Evolutionary conservation across 805 yeast genomes (phyloP).

Genomic region (Ogataea thermomethanolica): DNA sequence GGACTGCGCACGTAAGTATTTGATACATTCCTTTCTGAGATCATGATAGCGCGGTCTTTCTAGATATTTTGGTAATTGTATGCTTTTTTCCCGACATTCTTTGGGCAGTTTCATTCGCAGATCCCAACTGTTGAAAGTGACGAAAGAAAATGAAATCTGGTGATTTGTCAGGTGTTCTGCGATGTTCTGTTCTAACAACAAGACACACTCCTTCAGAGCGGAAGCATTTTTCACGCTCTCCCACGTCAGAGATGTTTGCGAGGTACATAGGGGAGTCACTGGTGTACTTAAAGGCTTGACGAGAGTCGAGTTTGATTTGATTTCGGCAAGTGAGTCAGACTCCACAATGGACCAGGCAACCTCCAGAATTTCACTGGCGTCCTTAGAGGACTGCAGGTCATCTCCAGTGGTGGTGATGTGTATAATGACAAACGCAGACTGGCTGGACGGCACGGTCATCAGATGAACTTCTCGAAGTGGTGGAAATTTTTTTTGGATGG

Average conservation of each 20-base stretch:
- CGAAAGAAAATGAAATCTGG: slow-evolving; percentile 55
- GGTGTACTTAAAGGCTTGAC: slow-evolving; percentile 66
- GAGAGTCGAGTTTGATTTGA: slow-evolving; percentile 42
- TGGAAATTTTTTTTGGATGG: slow-evolving; percentile 7
- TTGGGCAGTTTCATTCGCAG: slow-evolving; percentile 74
- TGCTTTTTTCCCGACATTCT: slow-evolving; percentile 75
- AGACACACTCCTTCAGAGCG: slow-evolving; percentile 60
- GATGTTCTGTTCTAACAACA: slow-evolving; percentile 48
- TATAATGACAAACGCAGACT: slow-evolving; percentile 48
- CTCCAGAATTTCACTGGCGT: slow-evolving; percentile 64
- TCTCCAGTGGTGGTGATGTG: slow-evolving; percentile 66
- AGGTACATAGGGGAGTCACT: slow-evolving; percentile 55
- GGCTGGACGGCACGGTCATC: slow-evolving; percentile 7
- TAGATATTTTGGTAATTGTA: slow-evolving; percentile 67
- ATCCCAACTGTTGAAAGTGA: slow-evolving; percentile 64
- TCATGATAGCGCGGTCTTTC: slow-evolving; percentile 78
- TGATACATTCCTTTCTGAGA: slow-evolving; percentile 64
- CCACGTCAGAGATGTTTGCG: slow-evolving; percentile 53
- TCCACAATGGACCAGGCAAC: slow-evolving; percentile 66
- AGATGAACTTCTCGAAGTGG: background rate
- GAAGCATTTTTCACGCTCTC: slow-evolving; percentile 57
- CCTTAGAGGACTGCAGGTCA: slow-evolving; percentile 60
- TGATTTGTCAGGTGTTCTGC: slow-evolving; percentile 40
- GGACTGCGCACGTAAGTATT: slow-evolving; percentile 60
- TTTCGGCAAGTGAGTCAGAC: slow-evolving; percentile 44